Conservation (phyloP, 2,329 filamentous ascomycete genomes). For the Trichoderma sp. region DNA sequence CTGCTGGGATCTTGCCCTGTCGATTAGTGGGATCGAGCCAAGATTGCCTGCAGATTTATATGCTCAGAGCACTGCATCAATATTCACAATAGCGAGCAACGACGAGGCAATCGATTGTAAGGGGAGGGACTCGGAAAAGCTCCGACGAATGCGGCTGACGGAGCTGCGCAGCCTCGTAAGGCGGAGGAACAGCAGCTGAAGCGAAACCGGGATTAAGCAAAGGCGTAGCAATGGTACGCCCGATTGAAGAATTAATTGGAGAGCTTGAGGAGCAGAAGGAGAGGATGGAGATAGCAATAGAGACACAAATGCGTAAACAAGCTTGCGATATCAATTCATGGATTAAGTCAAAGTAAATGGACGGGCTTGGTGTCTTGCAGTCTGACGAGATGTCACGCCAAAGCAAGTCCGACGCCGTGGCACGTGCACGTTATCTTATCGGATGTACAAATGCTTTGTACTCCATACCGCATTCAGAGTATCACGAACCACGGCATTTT, state of each 20-base stretch:
- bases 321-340: slow-evolving; percentile 10
- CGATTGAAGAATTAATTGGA: neutral
- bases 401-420: slow-evolving; percentile 13
- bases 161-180: neutral
- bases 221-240: neutral
- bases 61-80: neutral
- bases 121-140: neutral
- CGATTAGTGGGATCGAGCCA: neutral
- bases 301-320: neutral
- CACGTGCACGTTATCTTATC: slow-evolving; percentile 20
- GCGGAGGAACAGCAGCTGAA: neutral
- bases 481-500: neutral
- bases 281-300: neutral
- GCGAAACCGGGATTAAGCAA: neutral
- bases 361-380: neutral
- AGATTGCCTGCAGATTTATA: neutral
- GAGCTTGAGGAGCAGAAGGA: neutral
- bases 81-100: neutral
- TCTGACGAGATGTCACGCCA: slow-evolving; percentile 19
- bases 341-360: neutral
- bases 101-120: neutral
- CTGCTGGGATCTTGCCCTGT: neutral
- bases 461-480: neutral
- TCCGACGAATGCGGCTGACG: neutral
- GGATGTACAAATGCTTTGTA: neutral